These are phyloP conservation scores for Ilyonectria mors-panacis DNA, from an alignment of 2,329 filamentous ascomycete species.

Conservation along the genomic window DNA sequence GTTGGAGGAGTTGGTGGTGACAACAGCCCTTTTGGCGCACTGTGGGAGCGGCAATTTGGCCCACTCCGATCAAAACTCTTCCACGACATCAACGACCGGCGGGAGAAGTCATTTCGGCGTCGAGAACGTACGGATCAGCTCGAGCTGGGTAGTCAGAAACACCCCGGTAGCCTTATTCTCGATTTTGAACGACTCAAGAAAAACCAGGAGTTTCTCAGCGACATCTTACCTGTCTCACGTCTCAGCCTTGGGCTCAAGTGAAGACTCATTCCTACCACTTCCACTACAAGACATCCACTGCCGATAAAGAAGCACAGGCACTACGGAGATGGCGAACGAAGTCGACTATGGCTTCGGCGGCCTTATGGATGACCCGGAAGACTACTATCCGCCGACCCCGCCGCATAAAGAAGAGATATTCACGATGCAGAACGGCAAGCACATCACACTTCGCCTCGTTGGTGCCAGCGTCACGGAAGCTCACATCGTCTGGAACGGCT, in stretches of 20 bases:
- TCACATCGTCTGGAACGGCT: constrained; percentile 93
- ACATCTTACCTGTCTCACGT: constrained; percentile 4
- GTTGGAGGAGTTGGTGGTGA: constrained; percentile 2
- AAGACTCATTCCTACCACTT: neutral
- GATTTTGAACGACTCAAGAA: neutral
- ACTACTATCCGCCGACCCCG: constrained; percentile 84
- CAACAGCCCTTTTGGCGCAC: constrained; percentile 39
- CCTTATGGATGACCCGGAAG: constrained; percentile 86
- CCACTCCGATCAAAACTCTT: constrained; percentile 50
- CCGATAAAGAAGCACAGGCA: neutral
- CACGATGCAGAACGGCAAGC: constrained; percentile 75
- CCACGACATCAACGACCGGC: constrained; percentile 36
- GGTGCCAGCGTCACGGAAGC: constrained; percentile 92
- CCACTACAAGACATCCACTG: neutral
- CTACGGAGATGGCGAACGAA: constrained; percentile 51
- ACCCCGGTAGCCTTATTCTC: neutral
- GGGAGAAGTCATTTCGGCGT: constrained; percentile 1
- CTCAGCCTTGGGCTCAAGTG: constrained; percentile 4
- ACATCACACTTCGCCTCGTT: constrained; percentile 82
- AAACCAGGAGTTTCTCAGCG: constrained; percentile 1
- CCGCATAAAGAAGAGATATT: constrained; percentile 82
- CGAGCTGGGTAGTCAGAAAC: neutral
- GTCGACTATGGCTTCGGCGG: constrained; percentile 58
- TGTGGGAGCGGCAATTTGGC: constrained; percentile 47
- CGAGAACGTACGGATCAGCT: constrained; percentile 23